A percentile compares a stretch with the other conserved stretches of the same genome.
These are phyloP conservation scores for Balamuthia mandrillaris DNA, from an alignment of 208 protist genomes.

Conservation along the genomic window DNA sequence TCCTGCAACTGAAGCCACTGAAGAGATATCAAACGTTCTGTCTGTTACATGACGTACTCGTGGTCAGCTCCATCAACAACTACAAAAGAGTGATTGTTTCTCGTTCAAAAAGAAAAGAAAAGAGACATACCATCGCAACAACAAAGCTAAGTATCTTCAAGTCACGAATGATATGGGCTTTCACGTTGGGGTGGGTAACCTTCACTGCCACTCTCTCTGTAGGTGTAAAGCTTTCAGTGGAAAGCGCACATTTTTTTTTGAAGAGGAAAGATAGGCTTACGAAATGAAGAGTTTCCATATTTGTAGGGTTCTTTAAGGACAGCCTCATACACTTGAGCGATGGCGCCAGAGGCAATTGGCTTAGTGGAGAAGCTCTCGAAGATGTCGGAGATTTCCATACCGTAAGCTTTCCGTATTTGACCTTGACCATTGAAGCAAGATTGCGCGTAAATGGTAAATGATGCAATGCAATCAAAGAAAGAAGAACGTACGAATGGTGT, in stretches of 20 bases:
- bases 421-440: no score
- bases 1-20: no score
- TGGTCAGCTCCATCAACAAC: no score
- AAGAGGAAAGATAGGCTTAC: neutral
- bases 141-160: neutral
- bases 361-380: neutral
- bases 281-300: neutral
- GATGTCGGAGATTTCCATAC: neutral
- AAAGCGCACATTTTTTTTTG: neutral
- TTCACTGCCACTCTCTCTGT: neutral
- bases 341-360: neutral
- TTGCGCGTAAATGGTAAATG: no score
- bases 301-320: neutral
- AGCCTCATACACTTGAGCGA: neutral
- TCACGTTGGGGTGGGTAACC: neutral
- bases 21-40: no score
- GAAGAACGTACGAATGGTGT: neutral
- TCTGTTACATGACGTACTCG: no score
- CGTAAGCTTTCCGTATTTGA: neutral
- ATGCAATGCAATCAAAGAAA: no score
- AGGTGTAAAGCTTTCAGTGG: neutral
- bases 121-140: neutral
- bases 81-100: neutral
- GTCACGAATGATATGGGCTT: neutral
- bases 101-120: neutral